Evolutionary conservation across 2,329 filamentous ascomycete genomes (phyloP), one percentile per base, ranked within the genome.

Genomic region (Arthrobotrys megalospora): DNA sequence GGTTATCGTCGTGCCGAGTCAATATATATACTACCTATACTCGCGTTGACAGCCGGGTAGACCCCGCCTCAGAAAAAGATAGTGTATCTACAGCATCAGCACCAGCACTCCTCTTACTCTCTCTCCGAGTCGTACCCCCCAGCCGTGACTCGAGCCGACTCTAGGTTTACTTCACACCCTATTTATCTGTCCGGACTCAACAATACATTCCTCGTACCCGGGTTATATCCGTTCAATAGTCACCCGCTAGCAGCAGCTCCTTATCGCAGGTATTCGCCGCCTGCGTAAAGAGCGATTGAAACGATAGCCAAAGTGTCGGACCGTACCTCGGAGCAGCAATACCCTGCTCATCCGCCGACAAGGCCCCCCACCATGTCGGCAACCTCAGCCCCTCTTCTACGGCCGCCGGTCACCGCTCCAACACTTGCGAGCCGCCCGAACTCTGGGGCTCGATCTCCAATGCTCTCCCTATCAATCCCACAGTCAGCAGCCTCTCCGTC

Each of bases 381-480:
- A 62, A 79, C 76, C 21, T 79, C 76, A 69, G 76, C 69, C 28
- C 76, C 76, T n/a, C 70, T 79, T 32, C 69, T 79, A 28, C 76
- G 76, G 45, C 76, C 76, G 14, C 69, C 76, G 1, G 24, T 79
- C 45, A 79, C 68, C 12, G 76, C 76, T 32, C 76, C 76, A 14
- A 72, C 76, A 6, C 50, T 79, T 10, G 76, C 76, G 11, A 75
- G 69, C 58, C 68, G 76, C n/a, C 76, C 76, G 36, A 79, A 79
- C 21, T 79, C 76, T 10, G 62, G 78, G 38, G 53, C 73, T 47
- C 58, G 78, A 36, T 78, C 80, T 60, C 66, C 80, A 75, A 65
- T 75, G 68, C 72, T 81, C n/a, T 80, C 80, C 14, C 60, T 81
- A n/a, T 80, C 80, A 5, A 81, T 81, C 24, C 80, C 80, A 34